Conservation (phyloP, 441 rosid species). For the Macaranga tanarius region DNA sequence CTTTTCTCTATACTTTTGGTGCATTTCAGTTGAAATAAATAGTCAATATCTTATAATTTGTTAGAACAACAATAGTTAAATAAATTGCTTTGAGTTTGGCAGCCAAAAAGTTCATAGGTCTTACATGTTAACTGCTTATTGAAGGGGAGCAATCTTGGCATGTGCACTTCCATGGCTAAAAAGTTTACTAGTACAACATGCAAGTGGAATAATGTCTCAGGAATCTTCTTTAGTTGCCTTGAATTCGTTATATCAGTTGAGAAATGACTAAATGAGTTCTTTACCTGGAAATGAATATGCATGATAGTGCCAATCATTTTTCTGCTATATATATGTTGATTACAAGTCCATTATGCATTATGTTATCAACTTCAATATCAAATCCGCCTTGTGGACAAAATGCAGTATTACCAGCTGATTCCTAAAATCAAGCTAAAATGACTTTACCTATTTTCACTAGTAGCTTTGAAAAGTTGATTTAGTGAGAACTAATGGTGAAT, state of each 20-base stretch:
- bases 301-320: not conserved
- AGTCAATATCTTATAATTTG: too few species aligned
- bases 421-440: not conserved
- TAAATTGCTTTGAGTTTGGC: not conserved
- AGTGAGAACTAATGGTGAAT: not conserved
- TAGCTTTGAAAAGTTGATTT: not conserved
- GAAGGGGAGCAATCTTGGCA: constrained; percentile 83
- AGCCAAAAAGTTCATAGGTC: not conserved
- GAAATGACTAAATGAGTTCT: constrained; percentile 13
- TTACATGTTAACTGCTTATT: constrained; percentile 11
- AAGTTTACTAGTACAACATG: constrained; percentile 73
- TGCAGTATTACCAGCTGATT: not conserved
- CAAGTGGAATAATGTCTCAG: constrained; percentile 84
- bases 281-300: not conserved
- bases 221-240: constrained; percentile 70
- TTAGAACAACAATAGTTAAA: not conserved
- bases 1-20: not conserved
- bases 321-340: not conserved
- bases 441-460: not conserved
- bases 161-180: constrained; percentile 91
- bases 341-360: not conserved
- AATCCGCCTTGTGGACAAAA: not conserved
- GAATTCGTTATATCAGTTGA: constrained; percentile 85
- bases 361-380: too few species aligned
- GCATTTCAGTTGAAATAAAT: not conserved